Percentiles rank a stretch among this genome's conserved stretches.
Evolutionary conservation across 306 rosid species (phyloP).

Genomic region (Sophora flavescens): DNA sequence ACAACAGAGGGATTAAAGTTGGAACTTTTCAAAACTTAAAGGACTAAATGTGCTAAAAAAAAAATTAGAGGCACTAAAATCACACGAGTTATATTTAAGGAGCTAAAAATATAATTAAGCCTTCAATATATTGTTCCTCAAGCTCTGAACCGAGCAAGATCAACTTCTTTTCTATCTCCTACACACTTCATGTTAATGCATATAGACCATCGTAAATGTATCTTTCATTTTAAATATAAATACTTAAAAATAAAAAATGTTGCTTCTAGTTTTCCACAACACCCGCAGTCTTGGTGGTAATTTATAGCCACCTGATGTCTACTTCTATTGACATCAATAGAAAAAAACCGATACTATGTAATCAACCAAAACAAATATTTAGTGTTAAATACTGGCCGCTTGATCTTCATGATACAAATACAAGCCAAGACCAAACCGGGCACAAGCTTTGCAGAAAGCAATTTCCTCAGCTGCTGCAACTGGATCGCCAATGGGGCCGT

Average conservation of each 20-base stretch:
- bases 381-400: conserved; percentile 31
- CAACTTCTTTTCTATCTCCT: too few species aligned
- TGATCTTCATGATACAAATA: conserved; percentile 87
- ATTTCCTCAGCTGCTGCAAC: conserved; percentile 97
- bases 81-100: too few species aligned
- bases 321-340: conserved; percentile 46
- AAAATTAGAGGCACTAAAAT: too few species aligned
- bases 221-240: too few species aligned
- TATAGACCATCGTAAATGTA: too few species aligned
- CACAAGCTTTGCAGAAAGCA: conserved; percentile 97
- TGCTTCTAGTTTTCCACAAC: not conserved
- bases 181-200: too few species aligned
- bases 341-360: conserved; percentile 18
- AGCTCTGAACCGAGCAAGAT: too few species aligned
- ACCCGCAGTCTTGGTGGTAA: conserved; percentile 12
- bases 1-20: too few species aligned
- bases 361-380: conserved; percentile 33
- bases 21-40: too few species aligned
- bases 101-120: too few species aligned
- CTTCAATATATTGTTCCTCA: too few species aligned
- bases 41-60: too few species aligned
- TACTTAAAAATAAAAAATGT: conserved; percentile 6
- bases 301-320: conserved; percentile 11
- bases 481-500: conserved; percentile 64
- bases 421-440: conserved; percentile 97